Evolutionary conservation across 1,284 basidiomycete genomes (phyloP).

Genomic region (Cryptococcus floricola): DNA sequence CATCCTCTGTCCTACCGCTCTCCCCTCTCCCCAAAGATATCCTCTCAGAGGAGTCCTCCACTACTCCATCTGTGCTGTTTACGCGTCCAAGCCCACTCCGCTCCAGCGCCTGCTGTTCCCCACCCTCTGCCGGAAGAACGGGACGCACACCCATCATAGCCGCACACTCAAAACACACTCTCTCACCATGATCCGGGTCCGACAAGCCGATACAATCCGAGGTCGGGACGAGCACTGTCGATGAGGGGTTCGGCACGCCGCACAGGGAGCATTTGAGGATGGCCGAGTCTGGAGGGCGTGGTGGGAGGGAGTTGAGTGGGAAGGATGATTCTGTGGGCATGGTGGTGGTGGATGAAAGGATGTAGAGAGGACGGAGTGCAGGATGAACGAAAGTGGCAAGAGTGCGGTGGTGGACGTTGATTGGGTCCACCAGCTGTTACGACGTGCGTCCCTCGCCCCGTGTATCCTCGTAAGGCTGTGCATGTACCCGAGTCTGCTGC

Average conservation of each 20-base stretch:
- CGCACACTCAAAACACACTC: conserved; percentile 35
- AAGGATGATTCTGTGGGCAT: conserved; percentile 43
- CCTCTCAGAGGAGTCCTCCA: too few species aligned
- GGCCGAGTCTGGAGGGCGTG: conserved; percentile 4
- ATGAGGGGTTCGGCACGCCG: conserved; percentile 23
- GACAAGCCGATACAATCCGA: conserved; percentile 8
- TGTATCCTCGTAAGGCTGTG: neutral
- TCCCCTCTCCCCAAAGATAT: too few species aligned
- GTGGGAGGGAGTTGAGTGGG: conserved; percentile 13
- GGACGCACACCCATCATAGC: conserved; percentile 6
- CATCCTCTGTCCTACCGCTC: too few species aligned
- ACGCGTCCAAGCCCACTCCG: neutral
- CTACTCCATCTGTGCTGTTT: neutral
- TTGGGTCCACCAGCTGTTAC: neutral
- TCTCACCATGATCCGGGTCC: conserved; percentile 19
- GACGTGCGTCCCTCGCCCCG: neutral
- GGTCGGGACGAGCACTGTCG: neutral
- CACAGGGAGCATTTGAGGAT: conserved; percentile 40
- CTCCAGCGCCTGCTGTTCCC: conserved; percentile 1
- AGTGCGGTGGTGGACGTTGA: too few species aligned
- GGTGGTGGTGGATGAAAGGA: neutral
- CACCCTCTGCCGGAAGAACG: conserved; percentile 1
- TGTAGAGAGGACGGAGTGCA: neutral
- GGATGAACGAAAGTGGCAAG: neutral
- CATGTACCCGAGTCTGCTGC: too few species aligned